These are phyloP conservation scores for Naematelia aurantialba DNA, from an alignment of 768 basidiomycete species.

Conservation along the genomic window DNA sequence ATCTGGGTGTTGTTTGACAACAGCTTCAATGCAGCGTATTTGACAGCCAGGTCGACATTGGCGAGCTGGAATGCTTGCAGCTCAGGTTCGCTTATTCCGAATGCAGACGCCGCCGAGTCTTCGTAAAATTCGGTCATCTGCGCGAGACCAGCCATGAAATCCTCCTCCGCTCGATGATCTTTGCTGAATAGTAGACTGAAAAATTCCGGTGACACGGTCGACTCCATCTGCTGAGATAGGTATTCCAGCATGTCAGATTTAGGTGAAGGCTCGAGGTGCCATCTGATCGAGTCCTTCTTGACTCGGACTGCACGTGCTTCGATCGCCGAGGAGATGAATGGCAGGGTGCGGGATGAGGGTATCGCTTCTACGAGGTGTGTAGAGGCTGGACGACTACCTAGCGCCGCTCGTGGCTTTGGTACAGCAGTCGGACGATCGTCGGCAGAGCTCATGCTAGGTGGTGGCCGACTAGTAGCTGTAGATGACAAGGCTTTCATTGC, in stretches of 20 bases:
- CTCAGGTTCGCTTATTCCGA: conserved; percentile 55
- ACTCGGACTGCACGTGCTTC: conserved; percentile 64
- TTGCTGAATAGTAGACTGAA: conserved; percentile 80
- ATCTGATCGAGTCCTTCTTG: conserved; percentile 68
- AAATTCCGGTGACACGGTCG: conserved; percentile 70
- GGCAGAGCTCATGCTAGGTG: conserved; percentile 48
- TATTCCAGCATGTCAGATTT: conserved; percentile 82
- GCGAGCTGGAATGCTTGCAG: conserved; percentile 67
- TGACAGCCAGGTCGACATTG: conserved; percentile 85
- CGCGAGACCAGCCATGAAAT: conserved; percentile 74
- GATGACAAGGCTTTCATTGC: conserved; percentile 42
- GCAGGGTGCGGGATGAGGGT: conserved; percentile 27
- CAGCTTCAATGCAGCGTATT: conserved; percentile 85
- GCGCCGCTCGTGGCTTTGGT: conserved; percentile 34
- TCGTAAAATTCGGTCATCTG: conserved; percentile 72
- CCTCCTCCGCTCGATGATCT: conserved; percentile 92
- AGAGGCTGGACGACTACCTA: conserved; percentile 7
- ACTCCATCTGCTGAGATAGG: conserved; percentile 88
- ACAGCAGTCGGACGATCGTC: conserved; percentile 34
- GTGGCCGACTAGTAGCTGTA: conserved; percentile 33
- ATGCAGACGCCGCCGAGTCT: conserved; percentile 56
- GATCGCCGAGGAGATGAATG: conserved; percentile 58
- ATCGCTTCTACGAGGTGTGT: background rate
- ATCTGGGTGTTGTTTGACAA: conserved; percentile 90
- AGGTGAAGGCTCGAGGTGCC: conserved; percentile 81